Evolutionary conservation across 495 filamentous ascomycete genomes (phyloP).

Genomic region (Clohesyomyces aquaticus): DNA sequence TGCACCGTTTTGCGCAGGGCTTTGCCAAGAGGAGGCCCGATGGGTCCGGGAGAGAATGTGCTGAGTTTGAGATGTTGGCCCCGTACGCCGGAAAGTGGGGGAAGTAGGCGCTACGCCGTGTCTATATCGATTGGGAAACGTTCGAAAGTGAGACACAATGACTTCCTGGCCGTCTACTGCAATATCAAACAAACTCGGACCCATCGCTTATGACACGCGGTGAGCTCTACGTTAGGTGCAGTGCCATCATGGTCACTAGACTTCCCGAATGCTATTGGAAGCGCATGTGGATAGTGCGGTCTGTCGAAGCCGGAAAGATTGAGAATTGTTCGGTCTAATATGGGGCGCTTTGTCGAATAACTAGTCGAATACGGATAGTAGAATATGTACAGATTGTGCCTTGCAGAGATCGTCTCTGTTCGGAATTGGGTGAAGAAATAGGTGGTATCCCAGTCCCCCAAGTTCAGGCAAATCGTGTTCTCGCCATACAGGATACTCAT

Average conservation of each 20-base stretch:
- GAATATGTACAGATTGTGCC: background rate
- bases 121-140: background rate
- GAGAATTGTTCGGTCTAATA: background rate
- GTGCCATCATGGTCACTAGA: no score
- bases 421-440: background rate
- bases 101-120: background rate
- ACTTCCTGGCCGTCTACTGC: background rate
- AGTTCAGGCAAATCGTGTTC: conserved; percentile 6
- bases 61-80: background rate
- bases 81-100: background rate
- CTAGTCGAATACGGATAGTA: background rate
- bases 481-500: background rate
- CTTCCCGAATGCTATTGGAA: no score
- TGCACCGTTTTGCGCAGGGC: background rate
- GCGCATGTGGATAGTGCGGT: no score
- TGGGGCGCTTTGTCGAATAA: background rate
- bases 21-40: background rate
- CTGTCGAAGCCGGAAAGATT: no score
- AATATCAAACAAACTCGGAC: background rate
- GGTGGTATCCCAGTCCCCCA: background rate
- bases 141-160: background rate
- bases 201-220: background rate
- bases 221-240: no score
- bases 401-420: background rate
- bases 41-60: background rate